phyloP scores from a whole-genome alignment of 2,329 filamentous ascomycete genomes.

The Ampelomyces quisqualis region DNA sequence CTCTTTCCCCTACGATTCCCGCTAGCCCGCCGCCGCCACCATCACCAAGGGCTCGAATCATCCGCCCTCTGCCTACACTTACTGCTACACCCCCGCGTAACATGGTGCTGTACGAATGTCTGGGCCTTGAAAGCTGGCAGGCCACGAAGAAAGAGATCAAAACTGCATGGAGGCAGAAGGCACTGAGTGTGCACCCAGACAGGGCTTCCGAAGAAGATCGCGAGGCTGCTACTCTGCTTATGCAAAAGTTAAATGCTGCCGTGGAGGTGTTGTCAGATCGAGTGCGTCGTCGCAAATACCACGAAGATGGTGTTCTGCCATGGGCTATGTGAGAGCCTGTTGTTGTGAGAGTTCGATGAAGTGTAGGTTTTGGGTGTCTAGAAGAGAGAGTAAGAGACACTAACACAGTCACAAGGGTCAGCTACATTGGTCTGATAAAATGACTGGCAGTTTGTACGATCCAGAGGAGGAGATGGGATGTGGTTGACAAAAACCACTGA shows the following conservation, averaged over 20 bases:
- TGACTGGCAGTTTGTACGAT: neutral
- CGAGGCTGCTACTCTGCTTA: constrained; percentile 16
- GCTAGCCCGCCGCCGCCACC: constrained; percentile 1
- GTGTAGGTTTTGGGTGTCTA: neutral
- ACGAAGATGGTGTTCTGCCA: constrained; percentile 11
- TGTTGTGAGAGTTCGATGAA: constrained; percentile 1
- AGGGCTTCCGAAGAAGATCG: constrained; percentile 13
- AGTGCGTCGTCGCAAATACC: constrained; percentile 11
- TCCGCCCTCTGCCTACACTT: neutral
- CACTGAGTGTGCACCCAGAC: constrained; percentile 24
- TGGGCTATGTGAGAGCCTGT: constrained; percentile 5
- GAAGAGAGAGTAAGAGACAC: neutral
- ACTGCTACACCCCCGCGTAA: constrained; percentile 8
- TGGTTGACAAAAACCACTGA: neutral
- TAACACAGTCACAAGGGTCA: neutral
- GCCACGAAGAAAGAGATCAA: constrained; percentile 15
- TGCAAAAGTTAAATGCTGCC: constrained; percentile 30
- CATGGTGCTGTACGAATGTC: constrained; percentile 19
- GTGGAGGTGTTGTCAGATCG: constrained; percentile 24
- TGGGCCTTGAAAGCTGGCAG: constrained; percentile 18
- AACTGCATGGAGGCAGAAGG: constrained; percentile 18
- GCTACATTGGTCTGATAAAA: neutral
- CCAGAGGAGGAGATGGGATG: neutral
- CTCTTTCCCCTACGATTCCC: constrained; percentile 3
- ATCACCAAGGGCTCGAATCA: constrained; percentile 1